Evolutionary conservation across 2,329 filamentous ascomycete species (phyloP).

Genomic region (Ilyonectria destructans): DNA sequence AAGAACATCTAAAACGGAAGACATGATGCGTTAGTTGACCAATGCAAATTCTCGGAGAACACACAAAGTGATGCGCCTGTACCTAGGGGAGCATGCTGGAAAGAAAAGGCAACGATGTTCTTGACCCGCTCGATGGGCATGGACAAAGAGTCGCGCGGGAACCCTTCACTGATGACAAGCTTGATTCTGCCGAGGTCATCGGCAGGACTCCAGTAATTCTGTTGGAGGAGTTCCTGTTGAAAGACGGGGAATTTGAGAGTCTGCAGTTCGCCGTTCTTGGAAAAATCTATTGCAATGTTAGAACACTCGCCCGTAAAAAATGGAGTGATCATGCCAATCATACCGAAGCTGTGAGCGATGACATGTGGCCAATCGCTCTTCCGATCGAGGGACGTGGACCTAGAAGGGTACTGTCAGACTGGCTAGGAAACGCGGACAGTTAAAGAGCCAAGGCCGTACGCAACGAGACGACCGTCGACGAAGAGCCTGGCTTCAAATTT

Average conservation of each 20-base stretch:
- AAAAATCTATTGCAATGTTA: slow-evolving; percentile 59
- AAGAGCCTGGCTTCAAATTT: slow-evolving; percentile 79
- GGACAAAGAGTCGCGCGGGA: slow-evolving; percentile 68
- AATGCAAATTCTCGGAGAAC: background rate
- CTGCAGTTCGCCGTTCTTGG: slow-evolving; percentile 72
- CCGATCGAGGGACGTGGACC: slow-evolving; percentile 70
- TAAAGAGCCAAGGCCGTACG: slow-evolving; percentile 61
- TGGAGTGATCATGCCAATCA: slow-evolving; percentile 7
- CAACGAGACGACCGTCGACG: slow-evolving; percentile 76
- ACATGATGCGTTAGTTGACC: slow-evolving; percentile 5
- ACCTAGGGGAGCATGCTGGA: slow-evolving; percentile 88
- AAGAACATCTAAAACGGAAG: slow-evolving; percentile 70
- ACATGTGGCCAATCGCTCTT: slow-evolving; percentile 67
- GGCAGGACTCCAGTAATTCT: slow-evolving; percentile 80
- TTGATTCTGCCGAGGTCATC: slow-evolving; percentile 84
- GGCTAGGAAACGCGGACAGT: background rate
- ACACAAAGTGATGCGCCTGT: slow-evolving; percentile 45
- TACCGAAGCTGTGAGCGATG: slow-evolving; percentile 63
- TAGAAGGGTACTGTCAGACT: slow-evolving; percentile 48
- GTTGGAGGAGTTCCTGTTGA: slow-evolving; percentile 77
- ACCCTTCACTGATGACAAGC: slow-evolving; percentile 82
- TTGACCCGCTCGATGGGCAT: slow-evolving; percentile 77
- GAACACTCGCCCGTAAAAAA: background rate
- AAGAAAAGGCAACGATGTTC: slow-evolving; percentile 85
- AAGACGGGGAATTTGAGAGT: slow-evolving; percentile 82